A percentile compares a stretch with the other conserved stretches of the same genome.
phyloP scores from a whole-genome alignment of 352 stramenopile genomes.

The Phytophthora chlamydospora region DNA sequence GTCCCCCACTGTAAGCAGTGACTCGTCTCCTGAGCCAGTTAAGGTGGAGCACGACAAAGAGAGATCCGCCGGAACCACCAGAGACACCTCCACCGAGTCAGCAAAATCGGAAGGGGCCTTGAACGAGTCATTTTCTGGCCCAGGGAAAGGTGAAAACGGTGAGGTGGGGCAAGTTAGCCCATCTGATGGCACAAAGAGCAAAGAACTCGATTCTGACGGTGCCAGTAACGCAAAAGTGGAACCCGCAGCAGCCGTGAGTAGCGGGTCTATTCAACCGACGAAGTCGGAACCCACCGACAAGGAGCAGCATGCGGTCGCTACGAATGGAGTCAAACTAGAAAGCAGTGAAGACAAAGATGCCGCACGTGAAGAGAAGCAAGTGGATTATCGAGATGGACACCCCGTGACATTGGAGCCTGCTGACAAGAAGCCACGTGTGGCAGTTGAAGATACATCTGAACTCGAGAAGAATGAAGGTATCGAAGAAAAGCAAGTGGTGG shows the following conservation, averaged over 20 bases:
- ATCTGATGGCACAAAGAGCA: background rate
- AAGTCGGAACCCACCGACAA: constrained; percentile 1
- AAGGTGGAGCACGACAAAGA: background rate
- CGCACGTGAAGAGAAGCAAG: too few relatives aligned
- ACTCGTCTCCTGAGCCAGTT: background rate
- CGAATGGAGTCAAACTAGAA: too few relatives aligned
- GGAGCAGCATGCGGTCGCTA: too few relatives aligned
- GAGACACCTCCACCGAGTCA: background rate
- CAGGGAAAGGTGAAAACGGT: background rate
- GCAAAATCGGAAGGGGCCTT: too few relatives aligned
- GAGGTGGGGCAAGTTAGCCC: background rate
- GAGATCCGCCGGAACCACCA: background rate
- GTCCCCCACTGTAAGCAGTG: background rate
- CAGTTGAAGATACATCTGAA: background rate
- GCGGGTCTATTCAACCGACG: background rate
- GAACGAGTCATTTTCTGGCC: background rate
- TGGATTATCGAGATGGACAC: too few relatives aligned
- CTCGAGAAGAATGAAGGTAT: background rate
- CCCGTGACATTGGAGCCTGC: background rate
- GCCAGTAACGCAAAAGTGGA: background rate
- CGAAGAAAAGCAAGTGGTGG: constrained; percentile 3
- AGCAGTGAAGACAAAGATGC: too few relatives aligned
- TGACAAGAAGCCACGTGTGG: background rate
- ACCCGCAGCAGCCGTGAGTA: background rate
- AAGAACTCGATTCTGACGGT: background rate